Base-by-base conservation (phyloP, 768 basidiomycete species). In the Tremella mesenterica region DNA sequence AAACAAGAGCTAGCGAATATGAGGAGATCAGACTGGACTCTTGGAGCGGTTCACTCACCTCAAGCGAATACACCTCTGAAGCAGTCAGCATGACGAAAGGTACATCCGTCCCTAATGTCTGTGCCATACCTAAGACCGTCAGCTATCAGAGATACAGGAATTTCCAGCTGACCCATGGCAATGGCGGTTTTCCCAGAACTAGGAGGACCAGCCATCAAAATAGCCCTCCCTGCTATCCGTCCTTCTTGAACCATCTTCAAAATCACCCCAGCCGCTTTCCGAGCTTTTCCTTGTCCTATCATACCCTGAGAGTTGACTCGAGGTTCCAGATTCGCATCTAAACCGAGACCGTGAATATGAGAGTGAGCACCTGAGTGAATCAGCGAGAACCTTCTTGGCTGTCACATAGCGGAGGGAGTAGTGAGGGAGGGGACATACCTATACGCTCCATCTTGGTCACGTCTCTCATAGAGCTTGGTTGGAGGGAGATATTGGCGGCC, bases 161-260 rank as follows among this genome's bases (percentile, higher is more conserved):
- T n/a, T 14, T 20, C n/a, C 13, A 14, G 77, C 81, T 48, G 61
- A 87, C 91, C 93, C 75, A 97, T 80, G 4, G 93, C 95, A 67
- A 99, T 95, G 28, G 95, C 95, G 0, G 95, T 97, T 76, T 99
- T 99, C 23, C 95, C 95, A 0, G 91, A 90, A 28, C 88, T 89
- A 5, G 95, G 92, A 5, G 95, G 95, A 0, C 95, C 95, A 16
- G 95, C 95, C 74, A 99, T 95, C 50, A 99, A 77, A 75, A 99
- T 92, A 5, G 92, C 89, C 39, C 93, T 81, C 25, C 95, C 95
- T 0, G 95, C 91, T 65, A 97, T 96, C 53, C 85, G 79, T 16
- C 90, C 90, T 65, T 95, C 89, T 73, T 95, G 88, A 5, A 97
- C 91, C 92, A 99, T 93, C 76, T 86, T 92, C 65, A 97, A 80